Evolutionary conservation across 1,284 basidiomycete species (phyloP), one percentile per base, ranked within the genome.

Genomic region (Pascua sp.): DNA sequence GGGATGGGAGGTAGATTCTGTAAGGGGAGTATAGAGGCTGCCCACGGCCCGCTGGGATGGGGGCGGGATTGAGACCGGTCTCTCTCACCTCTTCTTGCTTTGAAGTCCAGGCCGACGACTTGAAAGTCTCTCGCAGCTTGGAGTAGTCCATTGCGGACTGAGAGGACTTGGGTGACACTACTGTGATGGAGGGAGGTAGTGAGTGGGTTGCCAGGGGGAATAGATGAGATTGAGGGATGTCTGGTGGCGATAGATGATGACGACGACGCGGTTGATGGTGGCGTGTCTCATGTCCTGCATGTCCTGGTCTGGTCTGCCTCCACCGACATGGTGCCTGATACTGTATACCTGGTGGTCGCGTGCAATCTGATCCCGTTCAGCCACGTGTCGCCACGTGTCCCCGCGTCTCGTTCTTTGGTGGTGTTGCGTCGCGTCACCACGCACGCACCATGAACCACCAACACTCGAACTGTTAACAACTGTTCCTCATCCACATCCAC

Each of bases 91-190:
- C 44, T 37, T 51, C 50, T 42, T 51, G 50, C n/a, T 44, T 15
- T 10, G 12, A 4, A 4, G 42, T 44, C 42, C 42, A 44, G n/a
- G 42, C 42, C 18, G 42, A 17, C 42, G 42, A 16, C 42, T 17
- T 44, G 42, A 44, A 44, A 5, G n/a, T 44, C 10, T 44, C 42
- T 16, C 50, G 50, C 50, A 51, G 32, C 15, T 51, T 37, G 42
- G 50, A 44, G 42, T 51, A 51, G 42, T 51, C 50, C 50, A 51
- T 51, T 9, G 49, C 17, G 11, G 16, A 41, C 13, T n/a, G 48
- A 15, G 13, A 17, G 37, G 16, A 42, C 8, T 42, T 42, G 4
- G 4, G 2, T 8, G 41, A 32, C 4, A 7, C 3, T 32, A 32
- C 24, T 32, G 24, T 32, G 24, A 32, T 32, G 24, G 42, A 15